These are phyloP conservation scores for Podospora bellae-mahoneyi DNA, from an alignment of 495 filamentous ascomycete species.

Conservation along the genomic window DNA sequence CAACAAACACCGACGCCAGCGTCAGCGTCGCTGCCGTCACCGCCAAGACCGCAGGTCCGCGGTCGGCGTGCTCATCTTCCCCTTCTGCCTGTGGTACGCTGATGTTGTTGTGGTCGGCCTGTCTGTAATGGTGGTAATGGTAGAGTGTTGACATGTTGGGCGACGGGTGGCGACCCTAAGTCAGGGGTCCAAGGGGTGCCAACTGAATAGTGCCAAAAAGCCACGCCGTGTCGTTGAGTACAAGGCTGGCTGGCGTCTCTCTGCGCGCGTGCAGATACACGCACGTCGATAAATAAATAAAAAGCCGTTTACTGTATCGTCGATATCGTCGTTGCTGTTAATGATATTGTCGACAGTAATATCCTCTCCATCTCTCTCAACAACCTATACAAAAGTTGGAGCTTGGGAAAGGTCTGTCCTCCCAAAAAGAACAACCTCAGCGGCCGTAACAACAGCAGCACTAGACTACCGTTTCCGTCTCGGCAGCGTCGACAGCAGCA, in stretches of 20 bases:
- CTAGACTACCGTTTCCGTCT: not conserved
- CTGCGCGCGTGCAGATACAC: not conserved
- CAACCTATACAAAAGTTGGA: not conserved
- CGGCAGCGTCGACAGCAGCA: not conserved
- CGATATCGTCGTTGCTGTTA: not conserved
- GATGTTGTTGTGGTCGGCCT: not conserved
- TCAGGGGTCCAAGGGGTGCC: not conserved
- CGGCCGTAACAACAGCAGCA: not conserved
- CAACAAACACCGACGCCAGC: slow-evolving; percentile 67
- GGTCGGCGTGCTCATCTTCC: slow-evolving; percentile 42
- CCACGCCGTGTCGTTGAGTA: not conserved
- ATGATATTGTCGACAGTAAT: not conserved
- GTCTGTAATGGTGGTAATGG: not conserved
- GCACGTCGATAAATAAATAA: not conserved
- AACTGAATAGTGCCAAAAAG: not conserved
- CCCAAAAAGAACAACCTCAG: not conserved
- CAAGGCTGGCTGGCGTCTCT: not conserved
- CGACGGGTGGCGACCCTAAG: not conserved
- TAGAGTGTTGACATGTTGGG: slow-evolving; percentile 1
- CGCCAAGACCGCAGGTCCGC: slow-evolving; percentile 64
- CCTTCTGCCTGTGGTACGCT: not conserved
- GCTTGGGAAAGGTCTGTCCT: not conserved
- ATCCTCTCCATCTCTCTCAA: not conserved
- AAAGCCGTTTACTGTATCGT: not conserved
- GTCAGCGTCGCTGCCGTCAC: slow-evolving; percentile 69